These are phyloP conservation scores for Kazachstania taianensis DNA, from an alignment of 805 yeast species.

Conservation along the genomic window DNA sequence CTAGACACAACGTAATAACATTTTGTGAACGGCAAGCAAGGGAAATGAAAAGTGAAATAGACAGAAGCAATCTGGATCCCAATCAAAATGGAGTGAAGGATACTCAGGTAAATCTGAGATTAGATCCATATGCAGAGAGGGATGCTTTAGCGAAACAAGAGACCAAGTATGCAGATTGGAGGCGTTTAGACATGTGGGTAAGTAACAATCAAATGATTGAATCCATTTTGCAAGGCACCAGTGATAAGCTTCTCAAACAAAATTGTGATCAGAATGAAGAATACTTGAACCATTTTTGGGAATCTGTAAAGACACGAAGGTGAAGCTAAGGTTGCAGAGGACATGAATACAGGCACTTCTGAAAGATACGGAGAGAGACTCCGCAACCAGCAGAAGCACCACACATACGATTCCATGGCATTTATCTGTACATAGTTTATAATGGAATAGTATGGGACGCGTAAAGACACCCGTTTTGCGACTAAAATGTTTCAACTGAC, in stretches of 20 bases:
- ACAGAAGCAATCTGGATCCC: slow-evolving; percentile 9
- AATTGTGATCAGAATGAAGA: slow-evolving; percentile 28
- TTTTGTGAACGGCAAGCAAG: slow-evolving; percentile 33
- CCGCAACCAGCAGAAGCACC: no score
- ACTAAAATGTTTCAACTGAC: no score
- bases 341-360: no score
- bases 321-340: no score
- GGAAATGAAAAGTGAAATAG: slow-evolving; percentile 26
- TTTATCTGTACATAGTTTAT: no score
- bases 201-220: slow-evolving; percentile 35
- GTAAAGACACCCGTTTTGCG: no score
- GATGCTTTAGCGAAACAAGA: slow-evolving; percentile 29
- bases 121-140: slow-evolving; percentile 44
- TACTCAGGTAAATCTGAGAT: slow-evolving; percentile 21
- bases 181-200: slow-evolving; percentile 28
- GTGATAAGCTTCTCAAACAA: slow-evolving; percentile 29
- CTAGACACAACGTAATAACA: slow-evolving; percentile 32
- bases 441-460: no score
- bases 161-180: slow-evolving; percentile 22
- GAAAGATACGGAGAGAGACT: no score
- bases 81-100: slow-evolving; percentile 12
- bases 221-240: slow-evolving; percentile 31
- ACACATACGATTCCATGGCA: no score
- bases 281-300: slow-evolving; percentile 18
- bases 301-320: no score